A percentile compares a stretch with the other conserved stretches of the same genome.
These are phyloP conservation scores for Crataegus laevigata DNA, from an alignment of 306 rosid species.

Conservation along the genomic window DNA sequence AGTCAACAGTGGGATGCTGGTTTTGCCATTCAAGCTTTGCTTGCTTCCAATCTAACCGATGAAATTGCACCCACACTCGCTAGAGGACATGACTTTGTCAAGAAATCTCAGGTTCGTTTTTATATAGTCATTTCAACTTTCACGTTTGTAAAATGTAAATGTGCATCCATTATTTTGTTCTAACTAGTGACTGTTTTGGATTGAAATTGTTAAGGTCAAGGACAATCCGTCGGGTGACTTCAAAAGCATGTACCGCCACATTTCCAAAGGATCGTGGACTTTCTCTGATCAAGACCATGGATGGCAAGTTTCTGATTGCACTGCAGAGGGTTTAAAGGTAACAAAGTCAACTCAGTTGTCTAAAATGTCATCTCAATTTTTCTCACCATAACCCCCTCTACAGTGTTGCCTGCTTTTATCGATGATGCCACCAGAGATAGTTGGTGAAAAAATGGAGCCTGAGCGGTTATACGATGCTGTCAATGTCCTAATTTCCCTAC, in stretches of 20 bases:
- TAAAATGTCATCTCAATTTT: neutral
- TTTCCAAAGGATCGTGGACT: constrained; percentile 73
- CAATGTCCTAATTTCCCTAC: constrained; percentile 49
- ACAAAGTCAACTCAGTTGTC: neutral
- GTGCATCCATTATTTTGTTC: neutral
- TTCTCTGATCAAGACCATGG: constrained; percentile 77
- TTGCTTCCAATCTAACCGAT: constrained; percentile 38
- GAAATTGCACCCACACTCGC: constrained; percentile 47
- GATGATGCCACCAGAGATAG: constrained; percentile 41
- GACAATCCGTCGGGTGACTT: constrained; percentile 64
- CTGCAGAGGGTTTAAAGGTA: constrained; percentile 76
- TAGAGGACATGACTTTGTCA: constrained; percentile 54
- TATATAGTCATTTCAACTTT: neutral
- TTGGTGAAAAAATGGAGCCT: constrained; percentile 56
- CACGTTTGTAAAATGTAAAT: neutral
- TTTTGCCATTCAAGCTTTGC: constrained; percentile 57
- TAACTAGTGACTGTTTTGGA: neutral
- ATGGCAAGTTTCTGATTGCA: constrained; percentile 75
- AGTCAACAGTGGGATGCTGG: constrained; percentile 68
- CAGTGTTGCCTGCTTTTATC: constrained; percentile 71
- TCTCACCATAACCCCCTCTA: neutral
- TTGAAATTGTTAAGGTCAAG: constrained; percentile 25
- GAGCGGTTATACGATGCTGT: constrained; percentile 44
- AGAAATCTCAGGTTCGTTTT: constrained; percentile 49
- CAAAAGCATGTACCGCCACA: constrained; percentile 55